Conservation (phyloP, 495 filamentous ascomycete species). For the Penicillium bialowiezense region DNA sequence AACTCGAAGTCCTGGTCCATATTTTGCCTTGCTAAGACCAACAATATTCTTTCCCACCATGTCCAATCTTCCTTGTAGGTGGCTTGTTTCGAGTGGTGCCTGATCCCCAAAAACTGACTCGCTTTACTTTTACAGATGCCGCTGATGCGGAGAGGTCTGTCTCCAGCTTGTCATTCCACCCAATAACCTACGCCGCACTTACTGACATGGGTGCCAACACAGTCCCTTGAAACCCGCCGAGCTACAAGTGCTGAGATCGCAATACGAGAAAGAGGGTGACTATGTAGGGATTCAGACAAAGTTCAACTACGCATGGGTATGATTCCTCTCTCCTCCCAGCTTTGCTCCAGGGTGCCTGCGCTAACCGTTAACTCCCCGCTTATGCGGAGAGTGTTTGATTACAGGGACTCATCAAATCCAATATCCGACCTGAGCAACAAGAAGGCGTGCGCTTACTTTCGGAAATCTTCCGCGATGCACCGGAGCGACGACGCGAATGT, state of each 20-base stretch:
- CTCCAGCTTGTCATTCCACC: slow-evolving; percentile 31
- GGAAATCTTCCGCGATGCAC: slow-evolving; percentile 91
- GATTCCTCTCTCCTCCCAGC: slow-evolving; percentile 8
- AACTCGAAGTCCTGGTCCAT: too few relatives aligned
- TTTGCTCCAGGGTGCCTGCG: background rate
- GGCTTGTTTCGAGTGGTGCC: slow-evolving; percentile 12
- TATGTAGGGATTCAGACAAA: slow-evolving; percentile 97
- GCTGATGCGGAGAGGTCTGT: slow-evolving; percentile 92
- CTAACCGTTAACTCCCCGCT: slow-evolving; percentile 14
- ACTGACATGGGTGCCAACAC: slow-evolving; percentile 7
- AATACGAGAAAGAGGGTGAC: slow-evolving; percentile 95
- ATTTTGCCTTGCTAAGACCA: too few relatives aligned
- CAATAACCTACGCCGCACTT: background rate
- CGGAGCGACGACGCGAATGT: slow-evolving; percentile 91
- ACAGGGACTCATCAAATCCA: slow-evolving; percentile 93
- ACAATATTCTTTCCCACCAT: slow-evolving; percentile 33
- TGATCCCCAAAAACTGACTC: slow-evolving; percentile 17
- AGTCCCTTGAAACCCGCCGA: slow-evolving; percentile 88
- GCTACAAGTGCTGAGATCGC: slow-evolving; percentile 82
- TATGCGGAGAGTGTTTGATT: slow-evolving; percentile 10
- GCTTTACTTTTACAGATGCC: slow-evolving; percentile 62
- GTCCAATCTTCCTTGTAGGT: slow-evolving; percentile 74
- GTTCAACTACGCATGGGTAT: slow-evolving; percentile 98
- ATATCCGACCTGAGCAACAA: slow-evolving; percentile 80
- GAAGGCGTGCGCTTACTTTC: slow-evolving; percentile 90